These are phyloP conservation scores for Solanum neorickii DNA, from an alignment of 257 asterid species.

Conservation along the genomic window DNA sequence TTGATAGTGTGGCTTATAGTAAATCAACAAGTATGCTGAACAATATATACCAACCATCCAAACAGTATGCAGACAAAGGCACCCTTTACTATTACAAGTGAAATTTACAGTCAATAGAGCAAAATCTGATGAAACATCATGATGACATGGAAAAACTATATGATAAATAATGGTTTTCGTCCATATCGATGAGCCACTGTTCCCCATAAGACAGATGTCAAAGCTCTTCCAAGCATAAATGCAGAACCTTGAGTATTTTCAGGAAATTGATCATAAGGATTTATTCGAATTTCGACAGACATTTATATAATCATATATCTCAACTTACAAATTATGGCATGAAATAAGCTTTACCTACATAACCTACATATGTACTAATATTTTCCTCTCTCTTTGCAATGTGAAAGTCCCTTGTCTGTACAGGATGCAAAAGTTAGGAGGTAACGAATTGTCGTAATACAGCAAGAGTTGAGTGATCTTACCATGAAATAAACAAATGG, in stretches of 20 bases:
- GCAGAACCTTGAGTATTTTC: slow-evolving; percentile 33
- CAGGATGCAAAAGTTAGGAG: too few species aligned
- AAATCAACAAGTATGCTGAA: too few species aligned
- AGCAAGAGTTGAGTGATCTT: too few species aligned
- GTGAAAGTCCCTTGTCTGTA: slow-evolving; percentile 39
- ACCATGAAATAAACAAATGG: too few species aligned
- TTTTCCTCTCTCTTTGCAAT: slow-evolving; percentile 57
- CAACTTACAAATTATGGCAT: background rate
- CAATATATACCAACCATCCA: too few species aligned
- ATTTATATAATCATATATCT: background rate
- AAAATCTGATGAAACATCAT: too few species aligned
- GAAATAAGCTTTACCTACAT: slow-evolving; percentile 31
- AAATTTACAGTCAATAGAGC: too few species aligned
- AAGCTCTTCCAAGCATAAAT: slow-evolving; percentile 57
- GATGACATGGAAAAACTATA: too few species aligned
- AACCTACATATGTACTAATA: slow-evolving; percentile 65
- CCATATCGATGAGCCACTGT: slow-evolving; percentile 53
- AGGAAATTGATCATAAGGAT: background rate
- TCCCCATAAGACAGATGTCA: slow-evolving; percentile 65
- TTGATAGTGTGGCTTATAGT: too few species aligned
- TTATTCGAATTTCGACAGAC: background rate
- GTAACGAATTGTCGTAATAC: too few species aligned
- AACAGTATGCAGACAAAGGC: too few species aligned
- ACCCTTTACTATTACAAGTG: too few species aligned
- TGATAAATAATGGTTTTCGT: slow-evolving; percentile 30